Evolutionary conservation across 805 yeast species (phyloP).

Genomic region (Lachancea thermotolerans): DNA sequence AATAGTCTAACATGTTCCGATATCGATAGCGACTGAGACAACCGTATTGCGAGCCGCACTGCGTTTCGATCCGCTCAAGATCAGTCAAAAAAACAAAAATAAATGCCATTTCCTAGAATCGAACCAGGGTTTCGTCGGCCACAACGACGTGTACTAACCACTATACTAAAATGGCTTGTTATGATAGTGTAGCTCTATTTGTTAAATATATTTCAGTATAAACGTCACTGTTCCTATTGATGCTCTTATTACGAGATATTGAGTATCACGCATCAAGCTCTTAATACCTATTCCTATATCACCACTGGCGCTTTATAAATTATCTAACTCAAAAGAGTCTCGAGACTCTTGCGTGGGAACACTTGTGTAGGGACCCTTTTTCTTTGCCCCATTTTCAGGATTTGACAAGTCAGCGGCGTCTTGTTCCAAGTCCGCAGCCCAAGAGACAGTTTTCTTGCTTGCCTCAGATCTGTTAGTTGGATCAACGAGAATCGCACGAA

Average conservation of each 20-base stretch:
- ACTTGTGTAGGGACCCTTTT: slow-evolving; percentile 16
- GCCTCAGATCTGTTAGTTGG: slow-evolving; percentile 16
- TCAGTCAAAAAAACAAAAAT: no score
- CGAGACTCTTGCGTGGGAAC: slow-evolving; percentile 16
- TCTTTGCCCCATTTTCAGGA: slow-evolving; percentile 4
- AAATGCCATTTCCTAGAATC: slow-evolving; percentile 36
- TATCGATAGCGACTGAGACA: no score
- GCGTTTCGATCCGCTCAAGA: no score
- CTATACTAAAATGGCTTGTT: slow-evolving; percentile 35
- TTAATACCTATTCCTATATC: not conserved
- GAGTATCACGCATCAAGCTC: no score
- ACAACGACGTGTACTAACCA: slow-evolving; percentile 38
- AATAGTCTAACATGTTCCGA: no score
- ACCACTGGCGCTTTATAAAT: slow-evolving; percentile 6
- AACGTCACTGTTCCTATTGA: no score
- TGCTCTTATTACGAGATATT: no score
- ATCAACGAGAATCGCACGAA: slow-evolving; percentile 17
- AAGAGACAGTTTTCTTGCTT: slow-evolving; percentile 31
- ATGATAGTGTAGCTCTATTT: no score
- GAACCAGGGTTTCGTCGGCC: slow-evolving; percentile 38
- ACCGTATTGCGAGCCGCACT: no score
- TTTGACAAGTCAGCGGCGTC: slow-evolving; percentile 8
- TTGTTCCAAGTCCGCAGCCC: slow-evolving; percentile 33
- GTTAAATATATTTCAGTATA: no score
- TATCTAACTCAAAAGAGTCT: slow-evolving; percentile 22